phyloP scores from a whole-genome alignment of 2,329 filamentous ascomycete genomes.

The Neurospora sp. region DNA sequence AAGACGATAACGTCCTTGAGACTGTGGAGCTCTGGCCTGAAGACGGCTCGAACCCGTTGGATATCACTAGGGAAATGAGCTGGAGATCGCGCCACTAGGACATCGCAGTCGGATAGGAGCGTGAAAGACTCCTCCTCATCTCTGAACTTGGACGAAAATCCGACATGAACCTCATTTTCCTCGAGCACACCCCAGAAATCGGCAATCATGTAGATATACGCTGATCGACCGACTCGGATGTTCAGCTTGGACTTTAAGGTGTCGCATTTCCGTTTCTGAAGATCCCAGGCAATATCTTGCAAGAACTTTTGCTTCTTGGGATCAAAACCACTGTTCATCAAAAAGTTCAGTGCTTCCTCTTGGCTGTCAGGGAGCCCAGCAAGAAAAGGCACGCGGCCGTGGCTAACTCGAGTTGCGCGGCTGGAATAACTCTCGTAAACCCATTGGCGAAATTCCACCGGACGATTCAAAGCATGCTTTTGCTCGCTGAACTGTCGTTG shows the following conservation, averaged over 20 bases:
- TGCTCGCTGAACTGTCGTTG: slow-evolving; percentile 42
- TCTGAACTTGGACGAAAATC: slow-evolving; percentile 56
- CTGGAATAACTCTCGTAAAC: slow-evolving; percentile 30
- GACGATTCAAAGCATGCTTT: slow-evolving; percentile 38
- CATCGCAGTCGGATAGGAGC: slow-evolving; percentile 44
- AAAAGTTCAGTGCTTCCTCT: slow-evolving; percentile 41
- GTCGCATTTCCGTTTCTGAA: slow-evolving; percentile 44
- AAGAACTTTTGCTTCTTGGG: slow-evolving; percentile 38
- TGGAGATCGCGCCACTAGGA: slow-evolving; percentile 61
- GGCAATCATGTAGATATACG: slow-evolving; percentile 55
- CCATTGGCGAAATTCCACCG: slow-evolving; percentile 44
- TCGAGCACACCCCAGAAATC: slow-evolving; percentile 54
- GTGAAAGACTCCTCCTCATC: slow-evolving; percentile 43
- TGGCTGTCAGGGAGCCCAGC: slow-evolving; percentile 40
- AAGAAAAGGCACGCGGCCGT: slow-evolving; percentile 31
- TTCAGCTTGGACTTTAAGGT: slow-evolving; percentile 46
- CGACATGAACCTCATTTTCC: slow-evolving; percentile 58
- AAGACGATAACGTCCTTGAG: slow-evolving; percentile 78
- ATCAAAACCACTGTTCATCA: slow-evolving; percentile 54
- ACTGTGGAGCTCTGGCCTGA: slow-evolving; percentile 49
- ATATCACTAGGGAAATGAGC: slow-evolving; percentile 64
- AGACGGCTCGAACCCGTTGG: slow-evolving; percentile 54
- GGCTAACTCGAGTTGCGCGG: slow-evolving; percentile 28
- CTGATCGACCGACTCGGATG: slow-evolving; percentile 50
- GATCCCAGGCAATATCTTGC: slow-evolving; percentile 33